Evolutionary conservation across 192 early-diverging fungal genomes (phyloP), one percentile per base, ranked within the genome.

Genomic region (Umbelopsis sp.): DNA sequence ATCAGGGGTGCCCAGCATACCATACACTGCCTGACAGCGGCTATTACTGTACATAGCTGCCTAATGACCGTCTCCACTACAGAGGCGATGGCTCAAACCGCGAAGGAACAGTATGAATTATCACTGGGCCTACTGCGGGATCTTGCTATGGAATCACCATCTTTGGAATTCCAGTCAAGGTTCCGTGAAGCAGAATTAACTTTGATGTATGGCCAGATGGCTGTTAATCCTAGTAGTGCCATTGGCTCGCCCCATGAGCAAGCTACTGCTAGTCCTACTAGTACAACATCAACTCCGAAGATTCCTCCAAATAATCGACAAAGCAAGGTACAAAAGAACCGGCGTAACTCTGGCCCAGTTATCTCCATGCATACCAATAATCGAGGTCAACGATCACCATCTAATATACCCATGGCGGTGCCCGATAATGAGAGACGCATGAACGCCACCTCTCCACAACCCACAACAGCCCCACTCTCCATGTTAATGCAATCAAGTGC

Each of bases 1-100:
- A 33, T 78, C 3, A 68, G 71, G 20, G 71, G 76, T 20, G 52
- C 66, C 5, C 76, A 78, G 20, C 76, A 78, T 35, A 73, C 69
- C 2, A 73, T 78, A 18, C 72, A 78, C 44, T 78, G 48, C 21
- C 41, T 78, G 4, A 66, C 76, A 8, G 68, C 64, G 2, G 68
- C 76, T 7, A 49, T 69, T 20, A 78, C 76, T 7, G 46, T 75
- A 45, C 72, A 68, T n/a, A 61, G 30, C 13, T 27, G 13, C 25
- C 55, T 61, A 61, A 61, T 61, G 55, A 35, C 5, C 18, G 13
- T 30, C 11, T n/a, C 55, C 23, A 25, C 1, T 30, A 33, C 3
- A 33, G 27, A 61, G 7, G 27, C 1, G 3, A 61, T 61, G 55
- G 53, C 30, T 58, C 53, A 58, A 1, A n/a, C 33, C 13, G 21